Conservation (phyloP, 768 basidiomycete species). For the Amanita rubescens region DNA sequence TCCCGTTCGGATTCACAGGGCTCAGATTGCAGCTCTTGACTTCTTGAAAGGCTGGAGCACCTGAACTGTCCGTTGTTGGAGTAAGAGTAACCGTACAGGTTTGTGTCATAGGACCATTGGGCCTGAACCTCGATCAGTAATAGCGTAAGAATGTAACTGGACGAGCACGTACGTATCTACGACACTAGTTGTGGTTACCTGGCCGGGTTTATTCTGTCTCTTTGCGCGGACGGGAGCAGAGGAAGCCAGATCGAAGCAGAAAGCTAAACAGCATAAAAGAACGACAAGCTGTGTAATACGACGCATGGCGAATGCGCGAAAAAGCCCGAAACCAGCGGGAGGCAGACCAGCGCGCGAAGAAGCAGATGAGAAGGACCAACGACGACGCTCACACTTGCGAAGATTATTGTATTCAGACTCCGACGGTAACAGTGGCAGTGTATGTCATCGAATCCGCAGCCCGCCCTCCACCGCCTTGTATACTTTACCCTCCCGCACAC, state of each 20-base stretch:
- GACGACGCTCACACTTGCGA: too few relatives aligned
- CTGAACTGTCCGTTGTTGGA: slow-evolving; percentile 42
- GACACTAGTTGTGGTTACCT: slow-evolving; percentile 36
- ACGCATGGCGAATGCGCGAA: slow-evolving; percentile 32
- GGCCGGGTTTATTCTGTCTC: slow-evolving; percentile 24
- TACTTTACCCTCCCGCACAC: slow-evolving; percentile 57
- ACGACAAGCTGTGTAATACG: slow-evolving; percentile 28
- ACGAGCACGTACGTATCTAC: slow-evolving; percentile 39
- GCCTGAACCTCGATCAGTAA: slow-evolving; percentile 24
- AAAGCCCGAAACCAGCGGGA: slow-evolving; percentile 46
- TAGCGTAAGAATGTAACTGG: background rate
- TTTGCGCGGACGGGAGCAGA: slow-evolving; percentile 29
- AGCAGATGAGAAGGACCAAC: slow-evolving; percentile 42
- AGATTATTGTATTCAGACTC: slow-evolving; percentile 13
- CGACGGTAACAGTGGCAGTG: background rate
- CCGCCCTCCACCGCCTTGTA: slow-evolving; percentile 85
- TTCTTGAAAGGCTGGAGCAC: slow-evolving; percentile 43
- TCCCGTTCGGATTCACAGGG: slow-evolving; percentile 16
- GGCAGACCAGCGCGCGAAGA: slow-evolving; percentile 23
- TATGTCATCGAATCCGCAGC: slow-evolving; percentile 33
- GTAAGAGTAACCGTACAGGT: slow-evolving; percentile 55
- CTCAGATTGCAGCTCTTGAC: slow-evolving; percentile 44
- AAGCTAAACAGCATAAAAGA: slow-evolving; percentile 31
- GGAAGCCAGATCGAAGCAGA: slow-evolving; percentile 24
- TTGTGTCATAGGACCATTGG: slow-evolving; percentile 44